These are phyloP conservation scores for Berberis vulgaris DNA, from an alignment of 164 flowering plant genomes.

Conservation along the genomic window DNA sequence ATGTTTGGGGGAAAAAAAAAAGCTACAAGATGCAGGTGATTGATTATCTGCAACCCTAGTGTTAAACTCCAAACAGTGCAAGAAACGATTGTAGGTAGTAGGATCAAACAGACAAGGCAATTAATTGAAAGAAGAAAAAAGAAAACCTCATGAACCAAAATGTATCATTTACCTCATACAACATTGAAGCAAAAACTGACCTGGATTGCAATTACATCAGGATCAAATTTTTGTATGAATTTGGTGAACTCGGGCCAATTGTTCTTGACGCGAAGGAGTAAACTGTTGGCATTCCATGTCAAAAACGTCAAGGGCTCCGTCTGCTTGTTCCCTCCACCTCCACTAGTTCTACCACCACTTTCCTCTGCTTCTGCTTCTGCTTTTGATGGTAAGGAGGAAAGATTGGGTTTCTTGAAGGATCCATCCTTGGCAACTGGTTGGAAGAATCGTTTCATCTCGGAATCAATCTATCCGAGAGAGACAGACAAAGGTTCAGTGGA, in stretches of 20 bases:
- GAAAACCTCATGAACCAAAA: background rate
- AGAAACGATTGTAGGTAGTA: too few relatives aligned
- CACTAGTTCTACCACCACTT: conserved; percentile 6
- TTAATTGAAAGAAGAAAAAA: background rate
- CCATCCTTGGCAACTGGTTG: conserved; percentile 74
- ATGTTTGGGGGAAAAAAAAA: too few relatives aligned
- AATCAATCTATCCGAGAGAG: too few relatives aligned
- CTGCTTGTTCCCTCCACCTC: conserved; percentile 10
- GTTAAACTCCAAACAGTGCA: too few relatives aligned
- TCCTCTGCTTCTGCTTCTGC: conserved; percentile 6
- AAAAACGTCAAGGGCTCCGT: conserved; percentile 75
- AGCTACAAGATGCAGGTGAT: too few relatives aligned
- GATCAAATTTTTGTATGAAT: conserved; percentile 52
- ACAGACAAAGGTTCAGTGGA: too few relatives aligned
- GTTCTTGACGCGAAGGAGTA: conserved; percentile 81
- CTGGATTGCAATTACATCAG: conserved; percentile 93
- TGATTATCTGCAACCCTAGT: too few relatives aligned
- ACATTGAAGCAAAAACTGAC: conserved; percentile 21
- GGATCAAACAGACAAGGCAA: too few relatives aligned
- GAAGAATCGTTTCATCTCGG: conserved; percentile 78
- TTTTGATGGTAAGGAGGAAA: conserved; percentile 25
- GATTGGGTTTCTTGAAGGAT: conserved; percentile 49
- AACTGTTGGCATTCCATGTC: conserved; percentile 97
- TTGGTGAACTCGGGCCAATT: conserved; percentile 74
- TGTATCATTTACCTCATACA: background rate